Percentiles rank a stretch among this genome's conserved stretches.
Conservation (phyloP, 2,329 filamentous ascomycete species). For the Bipolaris gigantea region DNA sequence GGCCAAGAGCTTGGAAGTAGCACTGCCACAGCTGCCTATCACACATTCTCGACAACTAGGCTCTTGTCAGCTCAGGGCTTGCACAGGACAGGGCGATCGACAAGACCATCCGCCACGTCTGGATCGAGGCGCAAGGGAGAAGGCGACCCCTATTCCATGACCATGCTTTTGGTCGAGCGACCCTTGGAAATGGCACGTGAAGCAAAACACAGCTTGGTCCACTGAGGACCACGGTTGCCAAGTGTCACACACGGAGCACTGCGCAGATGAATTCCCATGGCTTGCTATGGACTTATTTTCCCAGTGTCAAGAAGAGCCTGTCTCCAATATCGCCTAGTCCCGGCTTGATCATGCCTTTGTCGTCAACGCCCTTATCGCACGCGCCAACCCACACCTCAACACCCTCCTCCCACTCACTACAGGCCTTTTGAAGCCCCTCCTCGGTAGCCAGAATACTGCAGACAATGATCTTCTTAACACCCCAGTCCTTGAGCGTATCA, state of each 20-base stretch:
- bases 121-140: not conserved
- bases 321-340: conserved; percentile 91
- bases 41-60: not conserved
- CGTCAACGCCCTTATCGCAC: conserved; percentile 72
- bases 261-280: not conserved
- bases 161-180: not conserved
- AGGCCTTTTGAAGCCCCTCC: conserved; percentile 71
- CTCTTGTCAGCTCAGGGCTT: not conserved
- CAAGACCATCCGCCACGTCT: not conserved
- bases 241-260: not conserved
- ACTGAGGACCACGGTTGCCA: not conserved
- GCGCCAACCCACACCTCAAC: conserved; percentile 82
- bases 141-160: not conserved
- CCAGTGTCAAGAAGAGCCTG: conserved; percentile 82
- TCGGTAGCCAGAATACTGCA: conserved; percentile 73
- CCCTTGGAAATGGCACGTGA: not conserved
- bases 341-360: conserved; percentile 86
- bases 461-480: conserved; percentile 78
- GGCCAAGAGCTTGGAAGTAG: not conserved
- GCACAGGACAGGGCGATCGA: not conserved
- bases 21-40: not conserved
- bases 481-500: conserved; percentile 87
- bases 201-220: not conserved
- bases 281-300: conserved; percentile 56
- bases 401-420: conserved; percentile 74